phyloP scores from a whole-genome alignment of 371 early-diverging fungal species.

The Rhizopus delemar region DNA sequence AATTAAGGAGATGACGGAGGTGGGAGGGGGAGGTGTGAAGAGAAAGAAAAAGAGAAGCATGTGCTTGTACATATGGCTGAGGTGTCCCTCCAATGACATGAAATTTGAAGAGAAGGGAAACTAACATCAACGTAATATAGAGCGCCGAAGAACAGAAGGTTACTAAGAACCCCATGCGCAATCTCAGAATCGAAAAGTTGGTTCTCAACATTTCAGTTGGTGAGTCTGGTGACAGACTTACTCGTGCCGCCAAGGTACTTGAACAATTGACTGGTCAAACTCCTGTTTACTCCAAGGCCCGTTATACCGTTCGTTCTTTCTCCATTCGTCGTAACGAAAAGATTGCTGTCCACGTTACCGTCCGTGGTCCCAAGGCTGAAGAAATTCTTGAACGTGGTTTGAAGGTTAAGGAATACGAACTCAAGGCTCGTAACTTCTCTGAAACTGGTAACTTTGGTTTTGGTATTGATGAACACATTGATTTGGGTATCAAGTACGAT shows the following conservation, averaged over 20 bases:
- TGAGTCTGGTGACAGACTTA: conserved; percentile 98
- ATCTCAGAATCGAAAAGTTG: conserved; percentile 98
- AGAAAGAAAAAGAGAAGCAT: background rate
- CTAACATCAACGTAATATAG: conserved; percentile 32
- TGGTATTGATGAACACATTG: conserved; percentile 99
- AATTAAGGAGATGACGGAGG: background rate
- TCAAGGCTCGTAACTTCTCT: conserved; percentile 94
- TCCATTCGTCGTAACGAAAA: conserved; percentile 99
- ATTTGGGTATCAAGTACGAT: conserved; percentile 99
- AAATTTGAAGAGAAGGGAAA: background rate
- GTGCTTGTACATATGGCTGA: background rate
- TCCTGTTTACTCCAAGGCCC: conserved; percentile 99
- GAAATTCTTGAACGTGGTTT: conserved; percentile 99
- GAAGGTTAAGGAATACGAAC: conserved; percentile 99
- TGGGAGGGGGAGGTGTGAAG: background rate
- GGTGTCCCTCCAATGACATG: background rate
- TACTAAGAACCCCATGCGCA: conserved; percentile 90
- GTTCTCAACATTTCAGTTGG: conserved; percentile 99
- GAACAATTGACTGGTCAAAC: conserved; percentile 99
- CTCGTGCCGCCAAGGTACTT: conserved; percentile 99
- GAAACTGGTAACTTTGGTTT: conserved; percentile 99
- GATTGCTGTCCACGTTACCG: conserved; percentile 99
- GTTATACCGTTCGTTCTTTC: conserved; percentile 99
- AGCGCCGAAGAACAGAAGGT: conserved; percentile 65
- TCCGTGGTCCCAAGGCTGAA: conserved; percentile 85